Percentiles rank a stretch among this genome's conserved stretches.
phyloP scores from a whole-genome alignment of 306 rosid species.

The Cyclanthera cordifolia region DNA sequence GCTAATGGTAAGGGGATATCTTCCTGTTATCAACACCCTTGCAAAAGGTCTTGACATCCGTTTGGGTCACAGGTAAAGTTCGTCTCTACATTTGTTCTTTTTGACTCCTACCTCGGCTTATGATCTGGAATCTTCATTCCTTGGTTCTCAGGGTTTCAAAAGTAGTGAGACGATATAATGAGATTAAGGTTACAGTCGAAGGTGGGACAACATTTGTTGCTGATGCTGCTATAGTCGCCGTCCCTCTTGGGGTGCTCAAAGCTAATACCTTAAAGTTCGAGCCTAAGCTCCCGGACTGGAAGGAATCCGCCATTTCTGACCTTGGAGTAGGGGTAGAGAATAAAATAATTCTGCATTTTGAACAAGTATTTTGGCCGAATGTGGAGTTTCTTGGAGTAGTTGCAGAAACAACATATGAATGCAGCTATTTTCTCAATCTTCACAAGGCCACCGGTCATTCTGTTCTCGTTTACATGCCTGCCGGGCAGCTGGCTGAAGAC shows the following conservation, averaged over 20 bases:
- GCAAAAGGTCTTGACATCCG: constrained; percentile 95
- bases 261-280: constrained; percentile 61
- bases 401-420: constrained; percentile 80
- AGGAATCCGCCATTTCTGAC: constrained; percentile 74
- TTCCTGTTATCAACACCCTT: constrained; percentile 82
- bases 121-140: constrained; percentile 12
- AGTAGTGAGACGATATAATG: constrained; percentile 53
- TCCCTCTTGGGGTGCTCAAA: constrained; percentile 92
- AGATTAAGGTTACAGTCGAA: constrained; percentile 68
- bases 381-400: constrained; percentile 98
- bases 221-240: constrained; percentile 78
- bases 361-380: constrained; percentile 92
- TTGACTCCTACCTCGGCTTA: constrained; percentile 3
- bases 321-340: constrained; percentile 93
- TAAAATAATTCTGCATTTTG: constrained; percentile 78
- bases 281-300: constrained; percentile 97
- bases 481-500: constrained; percentile 96
- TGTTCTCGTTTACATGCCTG: constrained; percentile 97
- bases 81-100: neutral
- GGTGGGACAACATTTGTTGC: constrained; percentile 67
- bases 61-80: constrained; percentile 58
- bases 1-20: constrained; percentile 90
- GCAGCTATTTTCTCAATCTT: constrained; percentile 98
- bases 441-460: constrained; percentile 89
- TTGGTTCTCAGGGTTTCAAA: constrained; percentile 66